Evolutionary conservation across 345 rosid genomes (phyloP), one percentile per base, ranked within the genome.

Genomic region (Citrus mangshanensis): DNA sequence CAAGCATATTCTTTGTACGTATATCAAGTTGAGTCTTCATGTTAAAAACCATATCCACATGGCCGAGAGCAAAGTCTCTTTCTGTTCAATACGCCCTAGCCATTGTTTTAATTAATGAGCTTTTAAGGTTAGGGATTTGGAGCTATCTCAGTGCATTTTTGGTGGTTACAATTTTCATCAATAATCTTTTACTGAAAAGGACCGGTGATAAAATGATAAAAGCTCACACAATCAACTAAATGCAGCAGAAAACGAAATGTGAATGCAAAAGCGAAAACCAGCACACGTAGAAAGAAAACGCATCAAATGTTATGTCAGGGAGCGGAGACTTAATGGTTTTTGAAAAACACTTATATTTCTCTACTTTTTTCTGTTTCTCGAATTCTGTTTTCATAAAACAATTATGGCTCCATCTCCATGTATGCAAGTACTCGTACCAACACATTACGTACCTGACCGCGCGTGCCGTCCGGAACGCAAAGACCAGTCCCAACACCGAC

Each of bases 381-480:
- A 60, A 32, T 7, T 73, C 27, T 27, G 40, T 72, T 34, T 58
- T 73, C 28, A 9, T 7, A 60, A 38, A 27, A 40, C 58, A 74
- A 40, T 13, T 2, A 40, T 61, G 54, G 77, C 32, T 74, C 27
- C 77, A 25, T 74, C 32, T 58, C 12, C 77, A 60, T 74, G 2
- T 73, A 34, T 37, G 67, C 67, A 58, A 60, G 70, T 65, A 51
- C 14, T 71, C 8, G 69, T 61, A 60, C 64, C 6, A 2, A 40
- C 27, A 38, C 70, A 5, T 58, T 55, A 64, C 80, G 87, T 62
- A 80, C 76, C 88, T 85, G 92, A 88, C 81, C 90, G 85, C 91
- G 91, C 94, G 92, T 91, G 94, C 94, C 92, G 89, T 85, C 87
- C 94, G 92, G 90, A 76, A 61, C 88, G 90, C 83, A 84, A 80